These are phyloP conservation scores for Achaetomium macrosporum DNA, from an alignment of 2,329 filamentous ascomycete species.

Conservation along the genomic window DNA sequence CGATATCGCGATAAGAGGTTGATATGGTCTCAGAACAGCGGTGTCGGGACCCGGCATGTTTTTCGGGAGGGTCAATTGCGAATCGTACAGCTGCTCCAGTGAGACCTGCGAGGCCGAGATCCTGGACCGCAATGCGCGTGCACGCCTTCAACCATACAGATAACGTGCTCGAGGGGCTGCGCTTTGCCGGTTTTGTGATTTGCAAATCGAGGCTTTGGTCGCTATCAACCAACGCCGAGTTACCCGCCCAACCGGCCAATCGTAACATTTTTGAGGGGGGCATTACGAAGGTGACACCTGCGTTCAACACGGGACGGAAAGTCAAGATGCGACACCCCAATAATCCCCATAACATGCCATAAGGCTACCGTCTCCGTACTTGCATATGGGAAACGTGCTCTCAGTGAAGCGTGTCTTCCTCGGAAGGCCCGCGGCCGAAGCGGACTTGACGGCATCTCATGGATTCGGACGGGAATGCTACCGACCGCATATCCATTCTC, in stretches of 20 bases:
- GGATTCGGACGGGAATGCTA: too few relatives aligned
- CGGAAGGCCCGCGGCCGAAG: too few relatives aligned
- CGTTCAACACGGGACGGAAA: slow-evolving; percentile 1
- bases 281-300: slow-evolving; percentile 8
- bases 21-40: slow-evolving; percentile 17
- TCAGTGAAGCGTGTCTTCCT: neutral
- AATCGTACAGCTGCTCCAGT: neutral
- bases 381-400: too few relatives aligned
- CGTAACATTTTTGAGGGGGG: neutral
- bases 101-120: neutral
- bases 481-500: neutral
- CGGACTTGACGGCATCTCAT: too few relatives aligned
- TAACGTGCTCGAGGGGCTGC: slow-evolving; percentile 8
- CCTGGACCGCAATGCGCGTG: neutral
- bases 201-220: slow-evolving; percentile 13
- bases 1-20: slow-evolving; percentile 8
- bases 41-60: slow-evolving; percentile 9
- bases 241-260: slow-evolving; percentile 7
- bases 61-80: neutral
- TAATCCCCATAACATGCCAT: slow-evolving; percentile 14
- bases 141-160: slow-evolving; percentile 7
- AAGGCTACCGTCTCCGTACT: neutral
- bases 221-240: slow-evolving; percentile 7
- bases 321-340: slow-evolving; percentile 4
- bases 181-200: slow-evolving; percentile 8